phyloP scores from a whole-genome alignment of 768 basidiomycete species.

The Tylopilus plumbeoviolaceoides region DNA sequence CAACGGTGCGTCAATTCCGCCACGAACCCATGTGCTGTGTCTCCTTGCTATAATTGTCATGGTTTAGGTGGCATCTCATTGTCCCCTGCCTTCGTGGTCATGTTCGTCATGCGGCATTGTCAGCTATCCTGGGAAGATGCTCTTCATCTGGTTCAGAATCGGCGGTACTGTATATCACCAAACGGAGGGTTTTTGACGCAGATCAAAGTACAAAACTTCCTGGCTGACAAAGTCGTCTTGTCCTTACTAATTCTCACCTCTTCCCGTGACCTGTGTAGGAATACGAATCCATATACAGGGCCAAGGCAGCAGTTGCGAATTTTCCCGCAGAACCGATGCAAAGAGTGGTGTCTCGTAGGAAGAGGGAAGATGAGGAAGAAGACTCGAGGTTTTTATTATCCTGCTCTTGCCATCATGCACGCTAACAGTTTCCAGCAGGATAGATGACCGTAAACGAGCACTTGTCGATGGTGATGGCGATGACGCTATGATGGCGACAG shows the following conservation, averaged over 20 bases:
- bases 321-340: slow-evolving; percentile 45
- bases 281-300: slow-evolving; percentile 90
- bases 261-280: slow-evolving; percentile 46
- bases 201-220: slow-evolving; percentile 60
- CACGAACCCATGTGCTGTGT: not conserved
- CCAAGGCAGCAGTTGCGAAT: slow-evolving; percentile 61
- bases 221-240: not conserved
- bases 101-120: slow-evolving; percentile 89
- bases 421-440: slow-evolving; percentile 18
- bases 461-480: slow-evolving; percentile 33
- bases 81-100: slow-evolving; percentile 85
- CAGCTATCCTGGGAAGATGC: slow-evolving; percentile 85
- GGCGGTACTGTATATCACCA: slow-evolving; percentile 90
- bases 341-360: slow-evolving; percentile 51
- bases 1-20: slow-evolving; percentile 53
- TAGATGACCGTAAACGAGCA: slow-evolving; percentile 43
- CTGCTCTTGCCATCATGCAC: not conserved
- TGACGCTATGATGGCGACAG: slow-evolving; percentile 34
- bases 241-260: not conserved
- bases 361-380: slow-evolving; percentile 72
- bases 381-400: slow-evolving; percentile 38
- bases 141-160: slow-evolving; percentile 81
- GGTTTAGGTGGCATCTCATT: slow-evolving; percentile 76
- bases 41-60: not conserved
- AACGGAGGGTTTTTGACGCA: slow-evolving; percentile 90